Conservation (phyloP, 1,139 yeast genomes). For the Kurtzmaniella quercitrusa region DNA sequence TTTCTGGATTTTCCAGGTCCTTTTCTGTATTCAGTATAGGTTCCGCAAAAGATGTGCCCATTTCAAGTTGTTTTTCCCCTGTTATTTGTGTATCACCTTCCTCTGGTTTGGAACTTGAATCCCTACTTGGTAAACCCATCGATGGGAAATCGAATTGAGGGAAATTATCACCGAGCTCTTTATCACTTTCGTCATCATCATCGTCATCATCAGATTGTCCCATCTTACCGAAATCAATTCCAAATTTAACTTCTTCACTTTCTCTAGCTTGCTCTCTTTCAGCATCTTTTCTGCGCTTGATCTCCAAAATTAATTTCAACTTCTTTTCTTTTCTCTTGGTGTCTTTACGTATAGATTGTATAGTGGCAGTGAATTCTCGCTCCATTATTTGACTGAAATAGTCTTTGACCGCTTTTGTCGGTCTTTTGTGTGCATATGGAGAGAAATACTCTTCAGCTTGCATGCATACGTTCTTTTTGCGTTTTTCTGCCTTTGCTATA, state of each 20-base stretch:
- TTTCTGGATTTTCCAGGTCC: background rate
- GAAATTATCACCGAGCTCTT: conserved; percentile 9
- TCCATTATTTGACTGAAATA: conserved; percentile 25
- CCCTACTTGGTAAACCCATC: background rate
- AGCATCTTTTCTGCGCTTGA: conserved; percentile 19
- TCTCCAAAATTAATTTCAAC: conserved; percentile 19
- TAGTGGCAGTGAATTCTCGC: conserved; percentile 32
- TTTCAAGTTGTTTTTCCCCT: too few relatives aligned
- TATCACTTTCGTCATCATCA: conserved; percentile 13
- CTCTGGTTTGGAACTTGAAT: background rate
- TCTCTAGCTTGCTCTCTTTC: conserved; percentile 17
- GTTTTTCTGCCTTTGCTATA: conserved; percentile 17
- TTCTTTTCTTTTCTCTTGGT: conserved; percentile 23
- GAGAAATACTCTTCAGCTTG: conserved; percentile 44
- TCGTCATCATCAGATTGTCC: conserved; percentile 18
- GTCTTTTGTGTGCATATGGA: conserved; percentile 29
- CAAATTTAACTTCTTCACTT: conserved; percentile 25
- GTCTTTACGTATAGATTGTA: conserved; percentile 33
- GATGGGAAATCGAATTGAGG: conserved; percentile 9
- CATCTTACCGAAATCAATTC: conserved; percentile 23
- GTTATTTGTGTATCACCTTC: too few relatives aligned
- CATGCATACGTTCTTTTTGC: conserved; percentile 35
- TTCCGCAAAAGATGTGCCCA: too few relatives aligned
- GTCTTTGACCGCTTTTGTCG: conserved; percentile 22
- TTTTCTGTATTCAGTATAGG: background rate